Conservation (phyloP, 192 early-diverging fungal genomes). For the Haplosporangium gracile region DNA sequence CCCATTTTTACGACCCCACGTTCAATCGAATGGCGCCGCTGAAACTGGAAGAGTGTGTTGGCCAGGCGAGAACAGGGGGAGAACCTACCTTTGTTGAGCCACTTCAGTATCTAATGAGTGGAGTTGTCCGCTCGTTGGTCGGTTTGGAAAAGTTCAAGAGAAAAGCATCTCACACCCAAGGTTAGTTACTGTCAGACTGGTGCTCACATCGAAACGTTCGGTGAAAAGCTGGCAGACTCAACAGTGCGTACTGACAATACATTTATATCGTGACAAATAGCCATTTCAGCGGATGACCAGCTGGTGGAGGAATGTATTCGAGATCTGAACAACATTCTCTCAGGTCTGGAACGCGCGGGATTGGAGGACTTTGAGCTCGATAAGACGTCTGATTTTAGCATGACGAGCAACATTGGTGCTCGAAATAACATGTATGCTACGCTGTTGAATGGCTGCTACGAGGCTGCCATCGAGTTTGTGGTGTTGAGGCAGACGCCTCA, state of each 20-base stretch:
- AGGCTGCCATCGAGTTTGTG: slow-evolving; percentile 62
- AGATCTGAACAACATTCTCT: slow-evolving; percentile 46
- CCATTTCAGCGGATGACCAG: slow-evolving; percentile 16
- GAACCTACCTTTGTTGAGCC: slow-evolving; percentile 62
- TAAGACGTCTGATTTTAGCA: slow-evolving; percentile 72
- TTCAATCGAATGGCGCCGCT: slow-evolving; percentile 33
- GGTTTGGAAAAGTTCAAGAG: slow-evolving; percentile 28
- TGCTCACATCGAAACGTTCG: neutral
- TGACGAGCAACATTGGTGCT: slow-evolving; percentile 61
- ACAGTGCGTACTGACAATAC: neutral
- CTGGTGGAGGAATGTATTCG: slow-evolving; percentile 34
- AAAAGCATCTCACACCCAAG: neutral
- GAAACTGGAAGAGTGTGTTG: slow-evolving; percentile 55
- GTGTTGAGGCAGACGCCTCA: slow-evolving; percentile 21
- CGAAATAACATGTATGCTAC: slow-evolving; percentile 67
- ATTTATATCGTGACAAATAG: neutral
- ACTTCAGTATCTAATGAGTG: slow-evolving; percentile 57
- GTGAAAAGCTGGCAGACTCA: neutral
- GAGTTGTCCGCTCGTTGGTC: slow-evolving; percentile 44
- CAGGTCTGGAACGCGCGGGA: slow-evolving; percentile 64
- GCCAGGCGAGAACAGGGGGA: slow-evolving; percentile 47
- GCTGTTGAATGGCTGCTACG: slow-evolving; percentile 69
- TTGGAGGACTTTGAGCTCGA: slow-evolving; percentile 79
- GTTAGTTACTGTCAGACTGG: neutral
- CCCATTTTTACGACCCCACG: slow-evolving; percentile 43